Conservation (phyloP, 768 basidiomycete species). For the Tricholomella constricta region DNA sequence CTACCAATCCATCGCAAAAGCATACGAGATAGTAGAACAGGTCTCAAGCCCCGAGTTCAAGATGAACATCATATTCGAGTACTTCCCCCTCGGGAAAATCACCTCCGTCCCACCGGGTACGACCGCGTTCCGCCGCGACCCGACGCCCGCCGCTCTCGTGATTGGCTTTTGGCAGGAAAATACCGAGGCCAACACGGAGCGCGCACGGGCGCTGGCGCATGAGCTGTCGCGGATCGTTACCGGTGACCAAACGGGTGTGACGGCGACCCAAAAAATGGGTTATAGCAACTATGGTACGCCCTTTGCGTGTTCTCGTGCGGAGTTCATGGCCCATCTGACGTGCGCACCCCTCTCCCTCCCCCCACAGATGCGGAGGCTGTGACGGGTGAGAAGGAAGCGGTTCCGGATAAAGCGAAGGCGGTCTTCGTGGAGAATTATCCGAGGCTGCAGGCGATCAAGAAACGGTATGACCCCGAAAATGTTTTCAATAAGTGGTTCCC, state of each 20-base stretch:
- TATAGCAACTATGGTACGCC: constrained; percentile 52
- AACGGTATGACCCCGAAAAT: constrained; percentile 41
- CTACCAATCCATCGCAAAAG: constrained; percentile 25
- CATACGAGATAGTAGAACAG: constrained; percentile 30
- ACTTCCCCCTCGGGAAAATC: constrained; percentile 40
- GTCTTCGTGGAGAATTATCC: constrained; percentile 44
- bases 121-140: constrained; percentile 44
- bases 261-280: constrained; percentile 29
- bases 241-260: constrained; percentile 28
- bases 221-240: constrained; percentile 33
- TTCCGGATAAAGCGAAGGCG: constrained; percentile 27
- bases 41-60: constrained; percentile 23
- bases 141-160: constrained; percentile 35
- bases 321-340: background rate
- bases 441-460: constrained; percentile 40
- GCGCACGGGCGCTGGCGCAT: constrained; percentile 30
- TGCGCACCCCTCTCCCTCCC: background rate
- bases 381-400: background rate
- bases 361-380: constrained; percentile 9
- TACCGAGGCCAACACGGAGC: constrained; percentile 25
- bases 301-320: no score
- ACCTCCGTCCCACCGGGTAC: constrained; percentile 32
- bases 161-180: constrained; percentile 37
- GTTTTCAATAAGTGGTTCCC: constrained; percentile 49
- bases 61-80: constrained; percentile 41